Evolutionary conservation across 371 early-diverging fungal species (phyloP), one percentile per base, ranked within the genome.

Genomic region (Rhizopus arrhizus): DNA sequence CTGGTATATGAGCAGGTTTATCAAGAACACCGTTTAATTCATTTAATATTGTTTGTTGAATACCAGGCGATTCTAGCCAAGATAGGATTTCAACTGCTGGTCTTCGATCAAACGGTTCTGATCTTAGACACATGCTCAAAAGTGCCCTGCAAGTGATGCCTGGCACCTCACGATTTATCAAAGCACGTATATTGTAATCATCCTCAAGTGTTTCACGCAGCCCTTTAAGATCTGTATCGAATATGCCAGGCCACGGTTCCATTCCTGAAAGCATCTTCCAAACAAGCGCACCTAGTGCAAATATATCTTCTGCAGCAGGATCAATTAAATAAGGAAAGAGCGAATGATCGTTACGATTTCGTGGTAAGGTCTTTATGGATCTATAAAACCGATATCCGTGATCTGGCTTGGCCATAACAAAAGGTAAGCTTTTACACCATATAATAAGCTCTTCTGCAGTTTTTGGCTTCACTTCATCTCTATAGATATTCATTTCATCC

Each of bases 231-330:
- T 87, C 85, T 1, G 84, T 78, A 55, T 85, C 87, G 43, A 87
- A 76, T 3, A 85, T 72, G 0, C 87, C 87, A 31, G 75, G 75
- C 87, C 87, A 87, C 8, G 87, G 87, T 15, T 82, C 81, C n/a
- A 78, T 83, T 12, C 81, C 85, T 6, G 85, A 73, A 53, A 84
- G 82, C 5, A 78, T 77, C 33, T 83, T 77, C 87, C 87, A 87
- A 9, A 84, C 78, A 55, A 87, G 65, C 4, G 84, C 78, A 0
- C 83, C 85, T 15, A 83, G 59, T 4, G 85, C 83, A 59, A 84
- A 87, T 34, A 87, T 75, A 65, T 87, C 87, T 56, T 87, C 87
- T 0, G 84, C 75, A 6, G 74, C 71, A 0, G 87, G 85, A 34
- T 84, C 77, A 16, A 85, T 82, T 11, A 83, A 70, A 55, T 72